Base-by-base conservation (phyloP, 2,329 filamentous ascomycete species). In the Aspergillus neotritici region DNA sequence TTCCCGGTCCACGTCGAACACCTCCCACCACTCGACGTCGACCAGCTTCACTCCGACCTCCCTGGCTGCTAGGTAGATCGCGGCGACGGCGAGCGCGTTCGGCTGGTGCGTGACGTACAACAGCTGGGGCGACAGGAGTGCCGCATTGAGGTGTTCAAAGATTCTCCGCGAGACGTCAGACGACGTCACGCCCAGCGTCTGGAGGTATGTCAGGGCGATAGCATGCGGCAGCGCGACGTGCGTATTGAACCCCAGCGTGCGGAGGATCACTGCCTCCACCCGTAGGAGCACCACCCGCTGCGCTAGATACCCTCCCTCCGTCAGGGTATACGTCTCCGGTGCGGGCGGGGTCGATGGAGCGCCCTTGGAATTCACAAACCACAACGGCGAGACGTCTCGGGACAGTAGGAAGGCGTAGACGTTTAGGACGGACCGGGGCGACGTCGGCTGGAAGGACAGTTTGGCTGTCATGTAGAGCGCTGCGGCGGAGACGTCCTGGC, bases 1-100 rank as follows among this genome's bases (percentile, higher is more conserved):
- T 71, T 98, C 93, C 39, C 93, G 77, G 57, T 96, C 90, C 6
- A 93, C 87, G 65, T 98, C 93, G 64, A 97, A 97, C 0, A 97
- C 87, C 66, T 96, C 90, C 93, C 93, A 98, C 93, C 93, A 98
- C 50, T 87, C 83, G 37, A 79, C 80, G 50, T 86, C 85, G 0
- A 91, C 88, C 68, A 96, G 76, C 63, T 87, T 89, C 10, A 86
- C 79, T 0, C 78, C 82, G 1, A 79, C 64, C 53, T 97, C 89
- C 34, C 83, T 78, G 1, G 88, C 86, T 0, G 91, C 87, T n/a
- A 88, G 79, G 62, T 97, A 98, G 28, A 96, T 85, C 1, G 90
- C 87, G 1, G 90, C 87, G 2, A 88, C 87, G 4, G 93, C 91
- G 8, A 98, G 73, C 16, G 83, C 80, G 49, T 85, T 79, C 1